phyloP scores from a whole-genome alignment of 495 filamentous ascomycete species.

The Evansstolkia leycettana region DNA sequence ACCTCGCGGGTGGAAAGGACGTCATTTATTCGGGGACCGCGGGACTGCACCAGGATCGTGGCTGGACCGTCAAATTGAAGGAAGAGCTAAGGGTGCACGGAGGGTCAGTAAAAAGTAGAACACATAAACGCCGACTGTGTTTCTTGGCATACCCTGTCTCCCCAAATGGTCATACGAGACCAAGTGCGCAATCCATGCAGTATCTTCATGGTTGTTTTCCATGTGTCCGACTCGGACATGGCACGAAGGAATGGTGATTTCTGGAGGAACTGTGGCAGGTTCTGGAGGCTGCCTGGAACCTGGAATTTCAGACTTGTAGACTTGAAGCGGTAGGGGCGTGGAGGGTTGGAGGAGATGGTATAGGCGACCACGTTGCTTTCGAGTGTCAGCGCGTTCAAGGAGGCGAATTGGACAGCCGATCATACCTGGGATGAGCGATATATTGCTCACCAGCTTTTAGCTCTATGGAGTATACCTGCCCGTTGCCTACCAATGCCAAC shows the following conservation, averaged over 20 bases:
- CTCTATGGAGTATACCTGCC: slow-evolving; percentile 74
- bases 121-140: too few relatives aligned
- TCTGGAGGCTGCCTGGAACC: slow-evolving; percentile 46
- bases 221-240: slow-evolving; percentile 55
- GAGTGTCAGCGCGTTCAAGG: slow-evolving; percentile 8
- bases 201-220: slow-evolving; percentile 48
- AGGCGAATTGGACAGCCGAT: background rate
- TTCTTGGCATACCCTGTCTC: slow-evolving; percentile 56
- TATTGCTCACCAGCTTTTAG: slow-evolving; percentile 75
- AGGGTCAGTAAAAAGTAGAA: background rate
- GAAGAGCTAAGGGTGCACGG: slow-evolving; percentile 46
- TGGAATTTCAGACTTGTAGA: slow-evolving; percentile 67
- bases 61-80: slow-evolving; percentile 77
- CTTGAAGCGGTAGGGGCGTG: slow-evolving; percentile 74
- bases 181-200: slow-evolving; percentile 60
- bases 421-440: slow-evolving; percentile 65
- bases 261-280: slow-evolving; percentile 40
- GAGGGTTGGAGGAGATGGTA: slow-evolving; percentile 57
- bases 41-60: slow-evolving; percentile 75
- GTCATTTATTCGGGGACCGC: slow-evolving; percentile 63
- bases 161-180: slow-evolving; percentile 75
- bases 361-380: slow-evolving; percentile 80
- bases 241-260: slow-evolving; percentile 57
- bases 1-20: slow-evolving; percentile 62
- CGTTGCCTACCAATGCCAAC: slow-evolving; percentile 68